Conservation (phyloP, 2,329 filamentous ascomycete genomes). For the Exophiala lecanii-corni region DNA sequence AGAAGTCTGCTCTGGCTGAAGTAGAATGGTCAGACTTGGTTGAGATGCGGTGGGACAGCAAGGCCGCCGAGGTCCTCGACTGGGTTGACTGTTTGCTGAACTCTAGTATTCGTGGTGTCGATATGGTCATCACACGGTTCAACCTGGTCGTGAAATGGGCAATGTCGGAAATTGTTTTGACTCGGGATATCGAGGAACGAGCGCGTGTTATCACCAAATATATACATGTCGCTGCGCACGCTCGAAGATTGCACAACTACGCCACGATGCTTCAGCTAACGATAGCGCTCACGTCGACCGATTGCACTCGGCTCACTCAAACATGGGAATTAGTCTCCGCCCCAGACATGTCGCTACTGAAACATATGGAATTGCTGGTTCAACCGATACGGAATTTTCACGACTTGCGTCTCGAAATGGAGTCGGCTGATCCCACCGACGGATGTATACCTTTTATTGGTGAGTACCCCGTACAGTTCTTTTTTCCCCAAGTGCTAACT, state of each 20-base stretch:
- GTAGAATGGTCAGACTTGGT: slow-evolving; percentile 64
- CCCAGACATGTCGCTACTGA: slow-evolving; percentile 51
- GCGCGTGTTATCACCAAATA: slow-evolving; percentile 58
- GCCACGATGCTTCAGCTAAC: slow-evolving; percentile 63
- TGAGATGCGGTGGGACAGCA: slow-evolving; percentile 58
- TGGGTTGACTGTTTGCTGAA: slow-evolving; percentile 60
- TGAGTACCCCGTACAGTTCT: slow-evolving; percentile 29
- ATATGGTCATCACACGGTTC: slow-evolving; percentile 62
- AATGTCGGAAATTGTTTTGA: slow-evolving; percentile 59
- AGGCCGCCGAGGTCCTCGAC: slow-evolving; percentile 47
- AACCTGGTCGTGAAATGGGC: slow-evolving; percentile 65
- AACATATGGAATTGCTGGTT: slow-evolving; percentile 56
- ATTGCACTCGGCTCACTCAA: slow-evolving; percentile 52
- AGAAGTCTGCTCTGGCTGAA: slow-evolving; percentile 61
- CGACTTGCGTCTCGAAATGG: slow-evolving; percentile 60
- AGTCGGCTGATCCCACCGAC: slow-evolving; percentile 52
- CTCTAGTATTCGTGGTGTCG: slow-evolving; percentile 52
- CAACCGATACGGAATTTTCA: slow-evolving; percentile 61
- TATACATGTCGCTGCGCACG: slow-evolving; percentile 59
- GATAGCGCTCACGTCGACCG: slow-evolving; percentile 57
- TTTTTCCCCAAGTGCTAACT: slow-evolving; percentile 7
- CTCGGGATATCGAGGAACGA: slow-evolving; percentile 53
- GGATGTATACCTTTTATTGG: slow-evolving; percentile 64
- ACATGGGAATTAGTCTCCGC: slow-evolving; percentile 57
- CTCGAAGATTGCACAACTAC: slow-evolving; percentile 57